Evolutionary conservation across 2,329 filamentous ascomycete species (phyloP), one percentile per base, ranked within the genome.

Genomic region (Rhynchosporium agropyri): DNA sequence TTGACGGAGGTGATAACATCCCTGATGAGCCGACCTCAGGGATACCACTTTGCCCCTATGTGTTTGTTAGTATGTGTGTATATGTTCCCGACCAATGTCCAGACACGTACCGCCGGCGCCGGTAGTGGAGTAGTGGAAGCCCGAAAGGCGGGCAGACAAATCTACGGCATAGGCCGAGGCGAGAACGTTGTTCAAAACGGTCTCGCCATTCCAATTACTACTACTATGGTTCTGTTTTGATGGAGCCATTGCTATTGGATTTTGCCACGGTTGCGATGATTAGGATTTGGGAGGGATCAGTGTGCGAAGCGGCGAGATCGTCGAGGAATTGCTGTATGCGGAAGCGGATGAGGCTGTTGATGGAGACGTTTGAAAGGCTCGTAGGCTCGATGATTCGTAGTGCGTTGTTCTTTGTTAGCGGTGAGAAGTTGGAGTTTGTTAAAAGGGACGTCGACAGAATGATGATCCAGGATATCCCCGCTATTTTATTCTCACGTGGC

Each of bases 121-220:
- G 82, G 91, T 93, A 91, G 92, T 93, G 87, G 90, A 96, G 87
- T 96, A 97, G 83, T 96, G 92, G 81, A 95, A 89, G 77, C 90
- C 90, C 77, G 88, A 88, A 73, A 97, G 84, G 75, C 81, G 84
- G 77, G 87, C 83, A 72, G 87, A 84, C 74, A 81, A 81, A 79
- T 93, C 87, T 78, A 94, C 91, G 73, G 90, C 82, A 81, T 97
- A 97, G 85, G 92, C 96, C 78, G 89, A 93, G 80, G 93, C 92
- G 81, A 94, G 89, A 79, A 95, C 88, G 77, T 90, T 89, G 81
- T 86, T 83, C 78, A 81, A 81, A 69, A 72, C 74, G 79, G 77
- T 81, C 78, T 80, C 80, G 80, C 79, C 83, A 82, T 85, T 85
- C 83, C 86, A 84, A 84, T 87, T 90, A 86, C 83, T 90, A 90